Conservation (phyloP, 179 eudicot species). For the Sideroxylon spinosum region DNA sequence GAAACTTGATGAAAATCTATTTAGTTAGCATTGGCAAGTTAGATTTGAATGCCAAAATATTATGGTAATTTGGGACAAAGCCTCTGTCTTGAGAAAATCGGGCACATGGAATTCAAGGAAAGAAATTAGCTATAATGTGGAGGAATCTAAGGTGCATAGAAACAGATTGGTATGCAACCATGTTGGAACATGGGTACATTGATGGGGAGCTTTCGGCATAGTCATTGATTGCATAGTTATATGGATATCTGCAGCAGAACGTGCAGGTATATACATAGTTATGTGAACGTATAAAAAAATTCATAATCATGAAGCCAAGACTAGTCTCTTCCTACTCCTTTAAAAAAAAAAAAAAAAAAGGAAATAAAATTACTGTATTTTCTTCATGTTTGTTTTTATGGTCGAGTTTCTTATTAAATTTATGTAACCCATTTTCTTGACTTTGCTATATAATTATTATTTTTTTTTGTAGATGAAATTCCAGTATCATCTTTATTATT, state of each 20-base stretch:
- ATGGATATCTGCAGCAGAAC: not conserved
- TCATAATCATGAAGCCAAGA: not conserved
- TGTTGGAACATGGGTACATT: not conserved
- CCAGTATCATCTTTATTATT: not conserved
- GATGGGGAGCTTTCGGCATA: not conserved
- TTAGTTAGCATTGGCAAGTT: not conserved
- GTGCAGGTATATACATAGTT: not conserved
- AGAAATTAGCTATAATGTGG: not conserved
- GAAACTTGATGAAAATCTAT: not conserved
- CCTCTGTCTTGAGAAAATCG: not conserved
- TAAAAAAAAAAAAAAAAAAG: not conserved
- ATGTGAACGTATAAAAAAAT: not conserved
- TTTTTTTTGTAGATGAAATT: not conserved
- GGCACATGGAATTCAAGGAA: not conserved
- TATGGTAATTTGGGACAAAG: not conserved
- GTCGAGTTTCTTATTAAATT: not conserved
- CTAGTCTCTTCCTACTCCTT: not conserved
- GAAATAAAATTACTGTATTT: not conserved
- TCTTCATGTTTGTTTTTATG: not conserved
- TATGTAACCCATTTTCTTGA: not conserved
- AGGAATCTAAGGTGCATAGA: not conserved
- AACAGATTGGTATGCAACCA: not conserved
- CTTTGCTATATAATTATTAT: not conserved
- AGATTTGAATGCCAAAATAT: not conserved
- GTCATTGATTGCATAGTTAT: not conserved